Conservation (phyloP, 441 rosid genomes). For the Mallotus japonicus region DNA sequence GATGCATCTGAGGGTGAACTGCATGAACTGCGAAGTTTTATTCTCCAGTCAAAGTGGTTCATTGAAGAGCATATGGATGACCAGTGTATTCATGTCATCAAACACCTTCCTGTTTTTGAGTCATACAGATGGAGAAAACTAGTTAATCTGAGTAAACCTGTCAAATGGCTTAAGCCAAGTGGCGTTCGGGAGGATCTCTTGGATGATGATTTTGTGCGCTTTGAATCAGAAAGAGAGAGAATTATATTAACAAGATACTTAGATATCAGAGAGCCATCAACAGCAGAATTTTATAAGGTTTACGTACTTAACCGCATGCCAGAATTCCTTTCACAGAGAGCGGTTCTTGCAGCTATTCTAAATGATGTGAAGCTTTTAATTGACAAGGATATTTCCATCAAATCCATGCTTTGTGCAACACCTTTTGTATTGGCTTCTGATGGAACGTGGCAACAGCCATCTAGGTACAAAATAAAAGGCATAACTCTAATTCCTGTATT, state of each 20-base stretch:
- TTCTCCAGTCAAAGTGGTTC: constrained; percentile 99
- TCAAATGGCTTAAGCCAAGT: constrained; percentile 87
- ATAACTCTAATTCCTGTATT: no score
- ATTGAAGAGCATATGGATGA: constrained; percentile 70
- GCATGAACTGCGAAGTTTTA: constrained; percentile 85
- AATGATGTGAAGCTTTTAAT: constrained; percentile 76
- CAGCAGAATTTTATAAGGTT: constrained; percentile 74
- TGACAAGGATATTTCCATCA: constrained; percentile 63
- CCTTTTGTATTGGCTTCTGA: constrained; percentile 88
- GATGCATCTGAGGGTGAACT: constrained; percentile 82
- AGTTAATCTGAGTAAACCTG: constrained; percentile 64
- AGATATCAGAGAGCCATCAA: constrained; percentile 68
- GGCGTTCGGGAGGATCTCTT: constrained; percentile 78
- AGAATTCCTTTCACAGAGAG: constrained; percentile 68
- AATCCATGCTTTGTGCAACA: constrained; percentile 50
- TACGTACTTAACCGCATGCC: constrained; percentile 89
- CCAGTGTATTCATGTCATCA: constrained; percentile 62
- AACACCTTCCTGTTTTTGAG: constrained; percentile 88
- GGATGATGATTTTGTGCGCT: constrained; percentile 83
- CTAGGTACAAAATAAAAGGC: constrained; percentile 47
- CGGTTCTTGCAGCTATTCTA: constrained; percentile 66
- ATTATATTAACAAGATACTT: constrained; percentile 67
- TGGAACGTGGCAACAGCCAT: constrained; percentile 94
- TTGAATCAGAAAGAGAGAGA: constrained; percentile 90
- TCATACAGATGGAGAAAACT: constrained; percentile 74